Evolutionary conservation across 2,329 filamentous ascomycete species (phyloP).

Genomic region (Paecilomyces niveus): DNA sequence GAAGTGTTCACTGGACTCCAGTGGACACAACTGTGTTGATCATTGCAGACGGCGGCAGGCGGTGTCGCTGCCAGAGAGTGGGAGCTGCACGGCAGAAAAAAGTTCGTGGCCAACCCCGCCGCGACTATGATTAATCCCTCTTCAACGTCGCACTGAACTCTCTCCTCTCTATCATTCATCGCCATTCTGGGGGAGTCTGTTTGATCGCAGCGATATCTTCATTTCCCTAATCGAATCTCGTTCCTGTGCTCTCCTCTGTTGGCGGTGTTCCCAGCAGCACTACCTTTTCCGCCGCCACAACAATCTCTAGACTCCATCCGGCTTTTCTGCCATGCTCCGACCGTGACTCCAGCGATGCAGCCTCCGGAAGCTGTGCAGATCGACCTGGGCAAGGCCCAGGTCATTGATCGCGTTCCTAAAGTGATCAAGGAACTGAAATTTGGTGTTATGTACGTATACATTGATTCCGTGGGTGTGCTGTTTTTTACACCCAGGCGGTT

Average conservation of each 20-base stretch:
- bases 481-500: background rate
- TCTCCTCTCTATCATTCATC: background rate
- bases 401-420: slow-evolving; percentile 81
- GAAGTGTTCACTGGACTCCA: background rate
- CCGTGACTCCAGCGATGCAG: slow-evolving; percentile 32
- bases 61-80: background rate
- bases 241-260: background rate
- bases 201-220: background rate
- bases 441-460: slow-evolving; percentile 65
- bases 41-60: background rate
- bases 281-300: background rate
- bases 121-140: slow-evolving; percentile 3
- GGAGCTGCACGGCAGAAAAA: slow-evolving; percentile 19
- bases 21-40: background rate
- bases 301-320: background rate
- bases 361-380: slow-evolving; percentile 39
- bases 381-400: slow-evolving; percentile 67
- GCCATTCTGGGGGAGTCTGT: background rate
- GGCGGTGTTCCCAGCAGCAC: background rate
- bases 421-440: slow-evolving; percentile 91
- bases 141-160: background rate
- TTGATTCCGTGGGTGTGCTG: slow-evolving; percentile 1
- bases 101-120: slow-evolving; percentile 20
- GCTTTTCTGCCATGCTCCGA: slow-evolving; percentile 25
- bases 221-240: background rate